These are phyloP conservation scores for Yamadazyma buinensis DNA, from an alignment of 1,139 yeast species.

Conservation along the genomic window DNA sequence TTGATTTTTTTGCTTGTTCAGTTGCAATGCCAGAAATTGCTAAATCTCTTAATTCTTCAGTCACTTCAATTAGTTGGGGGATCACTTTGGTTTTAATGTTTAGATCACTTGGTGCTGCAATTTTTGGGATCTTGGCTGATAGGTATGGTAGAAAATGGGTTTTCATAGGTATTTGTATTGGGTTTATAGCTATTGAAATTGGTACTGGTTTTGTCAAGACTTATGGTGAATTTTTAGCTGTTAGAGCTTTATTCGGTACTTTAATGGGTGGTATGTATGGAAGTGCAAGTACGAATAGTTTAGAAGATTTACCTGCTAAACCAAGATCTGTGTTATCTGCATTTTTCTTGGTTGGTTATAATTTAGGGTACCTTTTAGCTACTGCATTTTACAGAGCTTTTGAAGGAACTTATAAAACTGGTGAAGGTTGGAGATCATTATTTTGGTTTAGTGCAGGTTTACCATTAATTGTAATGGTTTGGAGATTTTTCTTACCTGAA, in stretches of 20 bases:
- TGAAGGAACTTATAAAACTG: conserved; percentile 54
- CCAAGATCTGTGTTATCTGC: conserved; percentile 38
- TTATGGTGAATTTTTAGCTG: conserved; percentile 62
- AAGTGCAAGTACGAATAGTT: conserved; percentile 26
- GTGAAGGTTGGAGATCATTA: conserved; percentile 64
- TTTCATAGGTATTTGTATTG: conserved; percentile 46
- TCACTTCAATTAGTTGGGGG: conserved; percentile 70
- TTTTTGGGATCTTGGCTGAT: conserved; percentile 67
- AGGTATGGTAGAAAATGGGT: conserved; percentile 74
- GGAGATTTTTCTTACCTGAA: conserved; percentile 34
- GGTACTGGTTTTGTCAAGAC: conserved; percentile 71
- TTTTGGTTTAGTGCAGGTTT: conserved; percentile 77
- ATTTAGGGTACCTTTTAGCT: conserved; percentile 35
- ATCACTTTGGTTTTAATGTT: conserved; percentile 76
- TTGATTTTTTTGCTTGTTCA: conserved; percentile 72
- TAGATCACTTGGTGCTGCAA: conserved; percentile 72
- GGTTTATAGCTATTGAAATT: conserved; percentile 58
- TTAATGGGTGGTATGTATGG: conserved; percentile 41
- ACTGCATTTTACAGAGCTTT: conserved; percentile 42
- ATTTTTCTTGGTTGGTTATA: conserved; percentile 38
- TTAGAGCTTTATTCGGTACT: conserved; percentile 40
- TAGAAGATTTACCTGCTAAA: conserved; percentile 32
- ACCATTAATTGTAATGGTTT: conserved; percentile 29
- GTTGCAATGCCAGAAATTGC: conserved; percentile 59
- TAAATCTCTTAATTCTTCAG: conserved; percentile 41